Evolutionary conservation across 306 rosid species (phyloP), one percentile per base, ranked within the genome.

Genomic region (Pueraria montana): DNA sequence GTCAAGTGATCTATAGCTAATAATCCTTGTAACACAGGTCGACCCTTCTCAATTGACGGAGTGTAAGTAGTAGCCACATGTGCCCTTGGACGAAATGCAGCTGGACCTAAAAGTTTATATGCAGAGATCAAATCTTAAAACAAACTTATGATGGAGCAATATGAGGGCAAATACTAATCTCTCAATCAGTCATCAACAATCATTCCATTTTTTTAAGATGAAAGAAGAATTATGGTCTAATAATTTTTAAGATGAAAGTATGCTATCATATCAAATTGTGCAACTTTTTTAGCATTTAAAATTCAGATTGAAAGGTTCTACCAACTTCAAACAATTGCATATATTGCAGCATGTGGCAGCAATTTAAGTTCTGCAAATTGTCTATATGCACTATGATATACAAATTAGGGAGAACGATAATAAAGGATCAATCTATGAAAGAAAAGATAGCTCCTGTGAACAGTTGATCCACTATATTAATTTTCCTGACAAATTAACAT

Each of bases 61-160:
- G 91, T 89, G 86, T 96, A 96, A 49, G 89, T n/a, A 74, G 89
- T 83, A 86, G 89, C 88, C 83, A 96, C 82, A 85, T 92, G 98
- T 74, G 98, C 94, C 87, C 99, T 90, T 9, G 99, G 99, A 49
- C 99, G 97, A 87, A 96, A 96, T 80, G 99, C 93, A 83, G 99
- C 99, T 10, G 99, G 99, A 90, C 99, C 99, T 96, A 80, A 48
- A 92, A 84, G 84, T 76, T 80, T 56, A 73, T 80, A 27, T 21
- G 84, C 59, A 81, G 68, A 76, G 75, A 81, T 75, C 38, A 86
- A 77, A 83, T 42, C 32, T 68, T 73, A 24, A 26, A 56, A 72
- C 40, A 46, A 24, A 82, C 76, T 45, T 55, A 59, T 10, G 63
- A 61, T 27, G 62, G 40, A 76, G 38, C 45, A 79, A 80, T 71